A percentile compares a stretch with the other conserved stretches of the same genome.
phyloP scores from a whole-genome alignment of 495 filamentous ascomycete species.

The Monascus purpureus region DNA sequence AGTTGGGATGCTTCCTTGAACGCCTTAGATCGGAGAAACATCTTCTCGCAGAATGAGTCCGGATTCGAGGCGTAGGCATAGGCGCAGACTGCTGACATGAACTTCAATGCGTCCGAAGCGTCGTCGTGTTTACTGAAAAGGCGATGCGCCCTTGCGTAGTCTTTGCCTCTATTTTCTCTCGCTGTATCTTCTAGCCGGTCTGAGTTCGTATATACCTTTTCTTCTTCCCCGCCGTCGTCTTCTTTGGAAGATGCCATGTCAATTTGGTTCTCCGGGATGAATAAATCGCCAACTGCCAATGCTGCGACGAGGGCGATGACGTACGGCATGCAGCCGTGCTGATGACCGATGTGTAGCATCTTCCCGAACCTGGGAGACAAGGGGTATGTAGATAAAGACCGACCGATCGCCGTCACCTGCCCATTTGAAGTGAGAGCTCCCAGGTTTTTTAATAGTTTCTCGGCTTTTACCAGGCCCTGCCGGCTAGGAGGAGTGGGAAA shows the following conservation, averaged over 20 bases:
- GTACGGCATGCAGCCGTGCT: slow-evolving; percentile 70
- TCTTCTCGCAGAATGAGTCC: slow-evolving; percentile 59
- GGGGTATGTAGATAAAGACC: slow-evolving; percentile 74
- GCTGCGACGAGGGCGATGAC: slow-evolving; percentile 81
- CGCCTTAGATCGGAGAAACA: slow-evolving; percentile 74
- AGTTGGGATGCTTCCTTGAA: slow-evolving; percentile 78
- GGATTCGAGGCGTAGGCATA: slow-evolving; percentile 63
- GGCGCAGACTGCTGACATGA: slow-evolving; percentile 68
- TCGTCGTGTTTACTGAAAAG: slow-evolving; percentile 71
- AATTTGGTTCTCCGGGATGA: slow-evolving; percentile 71
- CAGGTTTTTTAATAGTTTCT: slow-evolving; percentile 67
- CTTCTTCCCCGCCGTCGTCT: slow-evolving; percentile 18
- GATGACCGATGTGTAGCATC: slow-evolving; percentile 76
- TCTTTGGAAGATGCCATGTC: slow-evolving; percentile 33
- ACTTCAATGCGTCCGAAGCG: slow-evolving; percentile 77
- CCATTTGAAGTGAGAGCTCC: slow-evolving; percentile 51
- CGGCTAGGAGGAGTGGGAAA: slow-evolving; percentile 88
- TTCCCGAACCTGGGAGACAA: slow-evolving; percentile 81
- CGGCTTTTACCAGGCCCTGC: slow-evolving; percentile 66
- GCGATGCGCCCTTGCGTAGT: slow-evolving; percentile 62
- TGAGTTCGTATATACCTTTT: slow-evolving; percentile 44
- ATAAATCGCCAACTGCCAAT: slow-evolving; percentile 76
- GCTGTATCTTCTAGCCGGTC: slow-evolving; percentile 55
- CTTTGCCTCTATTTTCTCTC: slow-evolving; percentile 47
- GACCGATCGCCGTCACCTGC: slow-evolving; percentile 64